Conservation (phyloP, 2,329 filamentous ascomycete genomes). For the Paecilomyces variotii region DNA sequence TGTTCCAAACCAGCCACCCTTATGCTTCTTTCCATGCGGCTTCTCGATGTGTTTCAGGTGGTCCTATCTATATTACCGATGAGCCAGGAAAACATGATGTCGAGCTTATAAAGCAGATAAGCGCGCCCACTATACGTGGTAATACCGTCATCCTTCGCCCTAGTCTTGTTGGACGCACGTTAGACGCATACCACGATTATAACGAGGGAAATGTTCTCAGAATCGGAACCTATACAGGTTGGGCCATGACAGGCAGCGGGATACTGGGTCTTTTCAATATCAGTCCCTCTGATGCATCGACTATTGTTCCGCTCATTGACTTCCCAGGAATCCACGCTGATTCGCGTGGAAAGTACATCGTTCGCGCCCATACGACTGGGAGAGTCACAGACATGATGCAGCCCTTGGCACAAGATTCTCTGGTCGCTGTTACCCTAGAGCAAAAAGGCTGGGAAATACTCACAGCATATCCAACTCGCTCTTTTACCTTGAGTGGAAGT, state of each 20-base stretch:
- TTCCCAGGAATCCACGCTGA: constrained; percentile 61
- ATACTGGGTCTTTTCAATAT: constrained; percentile 85
- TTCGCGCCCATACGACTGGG: constrained; percentile 64
- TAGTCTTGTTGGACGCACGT: constrained; percentile 62
- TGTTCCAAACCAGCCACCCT: constrained; percentile 60
- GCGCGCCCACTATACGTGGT: constrained; percentile 61
- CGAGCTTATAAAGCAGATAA: constrained; percentile 70
- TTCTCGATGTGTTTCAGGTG: constrained; percentile 79
- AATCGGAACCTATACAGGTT: constrained; percentile 68
- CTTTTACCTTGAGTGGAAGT: constrained; percentile 38
- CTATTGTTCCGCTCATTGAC: constrained; percentile 60
- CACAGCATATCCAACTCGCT: constrained; percentile 59
- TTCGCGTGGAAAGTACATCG: constrained; percentile 53
- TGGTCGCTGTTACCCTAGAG: constrained; percentile 57
- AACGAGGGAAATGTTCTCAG: constrained; percentile 67
- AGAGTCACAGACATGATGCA: constrained; percentile 42
- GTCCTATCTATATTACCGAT: constrained; percentile 92
- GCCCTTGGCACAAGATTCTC: constrained; percentile 25
- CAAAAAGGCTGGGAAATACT: constrained; percentile 72
- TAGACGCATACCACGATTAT: constrained; percentile 68
- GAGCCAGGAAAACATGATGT: constrained; percentile 73
- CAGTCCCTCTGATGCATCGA: constrained; percentile 52
- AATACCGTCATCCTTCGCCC: constrained; percentile 77
- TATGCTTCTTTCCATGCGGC: constrained; percentile 84
- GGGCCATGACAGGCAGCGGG: constrained; percentile 58